phyloP scores from a whole-genome alignment of 208 protist species.

The Wallacemonas sp. region DNA sequence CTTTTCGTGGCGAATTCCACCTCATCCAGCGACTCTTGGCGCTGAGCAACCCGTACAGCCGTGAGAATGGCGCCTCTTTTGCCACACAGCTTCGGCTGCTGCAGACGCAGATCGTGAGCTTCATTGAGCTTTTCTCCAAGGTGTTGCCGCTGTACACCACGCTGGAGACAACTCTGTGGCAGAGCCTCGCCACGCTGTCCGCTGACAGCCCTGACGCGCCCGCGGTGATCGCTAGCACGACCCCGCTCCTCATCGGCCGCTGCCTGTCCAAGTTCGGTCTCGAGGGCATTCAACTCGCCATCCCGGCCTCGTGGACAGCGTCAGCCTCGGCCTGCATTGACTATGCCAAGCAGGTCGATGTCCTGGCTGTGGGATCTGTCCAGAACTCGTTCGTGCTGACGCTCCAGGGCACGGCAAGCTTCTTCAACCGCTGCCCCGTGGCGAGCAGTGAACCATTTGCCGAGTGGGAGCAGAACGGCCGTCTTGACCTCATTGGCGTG shows the following conservation, averaged over 20 bases:
- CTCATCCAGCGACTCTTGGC: conserved; percentile 56
- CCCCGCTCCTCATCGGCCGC: conserved; percentile 62
- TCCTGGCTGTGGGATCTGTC: conserved; percentile 52
- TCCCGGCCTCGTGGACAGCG: conserved; percentile 59
- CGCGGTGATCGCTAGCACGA: conserved; percentile 30
- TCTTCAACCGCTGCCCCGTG: conserved; percentile 57
- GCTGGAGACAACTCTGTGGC: conserved; percentile 69
- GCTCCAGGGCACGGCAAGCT: conserved; percentile 43
- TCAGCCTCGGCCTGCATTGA: conserved; percentile 51
- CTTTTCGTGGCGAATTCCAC: conserved; percentile 78
- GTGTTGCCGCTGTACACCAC: conserved; percentile 49
- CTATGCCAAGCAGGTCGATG: conserved; percentile 44
- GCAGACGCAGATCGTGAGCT: conserved; percentile 32
- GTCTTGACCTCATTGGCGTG: conserved; percentile 54
- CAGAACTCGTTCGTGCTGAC: conserved; percentile 31
- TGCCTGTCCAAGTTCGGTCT: conserved; percentile 64
- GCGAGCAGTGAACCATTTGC: conserved; percentile 40
- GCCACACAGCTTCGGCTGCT: conserved; percentile 23
- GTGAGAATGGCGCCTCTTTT: conserved; percentile 3
- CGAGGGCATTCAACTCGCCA: conserved; percentile 36
- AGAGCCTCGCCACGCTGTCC: conserved; percentile 34
- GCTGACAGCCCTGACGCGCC: conserved; percentile 12
- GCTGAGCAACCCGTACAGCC: conserved; percentile 18
- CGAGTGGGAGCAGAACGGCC: conserved; percentile 56
- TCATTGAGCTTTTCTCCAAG: conserved; percentile 61